Evolutionary conservation across 495 filamentous ascomycete species (phyloP).

Genomic region (Jackrogersella multiformis): DNA sequence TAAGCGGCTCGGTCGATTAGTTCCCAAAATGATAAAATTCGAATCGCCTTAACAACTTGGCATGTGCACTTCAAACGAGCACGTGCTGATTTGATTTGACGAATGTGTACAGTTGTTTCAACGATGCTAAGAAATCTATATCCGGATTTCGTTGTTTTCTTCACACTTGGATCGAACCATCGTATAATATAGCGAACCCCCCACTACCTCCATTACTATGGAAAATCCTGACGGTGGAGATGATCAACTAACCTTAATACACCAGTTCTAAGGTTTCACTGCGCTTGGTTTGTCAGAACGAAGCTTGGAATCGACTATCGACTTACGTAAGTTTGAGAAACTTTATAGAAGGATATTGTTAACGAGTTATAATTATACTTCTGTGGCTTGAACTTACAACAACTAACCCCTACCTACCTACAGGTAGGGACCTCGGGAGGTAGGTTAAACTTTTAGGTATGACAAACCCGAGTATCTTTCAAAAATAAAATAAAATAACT

Average conservation of each 20-base stretch:
- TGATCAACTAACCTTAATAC: background rate
- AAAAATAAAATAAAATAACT: too few relatives aligned
- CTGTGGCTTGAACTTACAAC: background rate
- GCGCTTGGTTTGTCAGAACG: too few relatives aligned
- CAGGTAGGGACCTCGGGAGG: too few relatives aligned
- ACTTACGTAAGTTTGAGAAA: too few relatives aligned
- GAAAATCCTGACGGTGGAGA: background rate
- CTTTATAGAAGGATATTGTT: background rate
- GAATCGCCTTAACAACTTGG: background rate
- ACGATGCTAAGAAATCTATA: background rate
- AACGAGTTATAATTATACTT: background rate
- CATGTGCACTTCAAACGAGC: background rate
- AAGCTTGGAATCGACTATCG: too few relatives aligned
- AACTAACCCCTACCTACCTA: background rate
- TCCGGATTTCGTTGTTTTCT: background rate
- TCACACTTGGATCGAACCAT: background rate
- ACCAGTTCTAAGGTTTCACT: too few relatives aligned
- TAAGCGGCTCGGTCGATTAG: background rate
- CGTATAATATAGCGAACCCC: too few relatives aligned
- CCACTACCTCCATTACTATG: too few relatives aligned
- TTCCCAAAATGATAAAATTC: background rate
- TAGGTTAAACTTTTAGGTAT: too few relatives aligned
- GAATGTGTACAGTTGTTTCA: background rate
- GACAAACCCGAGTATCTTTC: too few relatives aligned
- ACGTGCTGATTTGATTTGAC: constrained; percentile 1